phyloP scores from a whole-genome alignment of 2,329 filamentous ascomycete species.

The Monosporascus sp. region DNA sequence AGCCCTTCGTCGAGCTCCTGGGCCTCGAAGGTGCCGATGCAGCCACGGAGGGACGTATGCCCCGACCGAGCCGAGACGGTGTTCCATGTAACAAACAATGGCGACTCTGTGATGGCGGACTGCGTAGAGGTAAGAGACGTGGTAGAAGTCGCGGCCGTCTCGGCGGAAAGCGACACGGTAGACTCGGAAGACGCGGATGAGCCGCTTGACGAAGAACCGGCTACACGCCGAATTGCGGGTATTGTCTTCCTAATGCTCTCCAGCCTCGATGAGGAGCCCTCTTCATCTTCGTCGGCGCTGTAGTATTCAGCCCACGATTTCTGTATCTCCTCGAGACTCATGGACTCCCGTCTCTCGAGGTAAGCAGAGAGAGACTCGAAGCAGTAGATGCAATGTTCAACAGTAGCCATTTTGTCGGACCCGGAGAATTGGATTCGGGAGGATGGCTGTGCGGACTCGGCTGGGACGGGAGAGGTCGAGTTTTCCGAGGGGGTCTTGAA shows the following conservation, averaged over 20 bases:
- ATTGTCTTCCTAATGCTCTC: slow-evolving; percentile 24
- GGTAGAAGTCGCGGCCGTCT: slow-evolving; percentile 39
- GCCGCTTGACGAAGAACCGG: slow-evolving; percentile 20
- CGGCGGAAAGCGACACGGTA: slow-evolving; percentile 30
- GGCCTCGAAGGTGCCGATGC: slow-evolving; percentile 89
- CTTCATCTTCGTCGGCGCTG: slow-evolving; percentile 12
- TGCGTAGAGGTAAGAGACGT: slow-evolving; percentile 31
- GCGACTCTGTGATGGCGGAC: slow-evolving; percentile 45
- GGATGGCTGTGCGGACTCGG: background rate
- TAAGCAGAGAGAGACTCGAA: slow-evolving; percentile 80
- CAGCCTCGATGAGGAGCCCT: slow-evolving; percentile 18
- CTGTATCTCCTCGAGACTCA: slow-evolving; percentile 65
- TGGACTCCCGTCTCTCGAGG: slow-evolving; percentile 63
- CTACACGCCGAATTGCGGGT: slow-evolving; percentile 20
- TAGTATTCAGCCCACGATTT: slow-evolving; percentile 50
- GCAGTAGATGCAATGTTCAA: slow-evolving; percentile 84
- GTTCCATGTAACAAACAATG: slow-evolving; percentile 96
- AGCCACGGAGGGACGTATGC: slow-evolving; percentile 72
- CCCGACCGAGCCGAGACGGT: slow-evolving; percentile 52
- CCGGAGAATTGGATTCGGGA: background rate
- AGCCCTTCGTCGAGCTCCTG: slow-evolving; percentile 70
- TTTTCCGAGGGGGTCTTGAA: background rate
- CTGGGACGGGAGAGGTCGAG: background rate
- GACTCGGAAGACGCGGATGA: slow-evolving; percentile 24
- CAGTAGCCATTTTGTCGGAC: slow-evolving; percentile 63